Evolutionary conservation across 2,329 filamentous ascomycete genomes (phyloP), one percentile per base, ranked within the genome.

Genomic region (Periconia macrospinosa): DNA sequence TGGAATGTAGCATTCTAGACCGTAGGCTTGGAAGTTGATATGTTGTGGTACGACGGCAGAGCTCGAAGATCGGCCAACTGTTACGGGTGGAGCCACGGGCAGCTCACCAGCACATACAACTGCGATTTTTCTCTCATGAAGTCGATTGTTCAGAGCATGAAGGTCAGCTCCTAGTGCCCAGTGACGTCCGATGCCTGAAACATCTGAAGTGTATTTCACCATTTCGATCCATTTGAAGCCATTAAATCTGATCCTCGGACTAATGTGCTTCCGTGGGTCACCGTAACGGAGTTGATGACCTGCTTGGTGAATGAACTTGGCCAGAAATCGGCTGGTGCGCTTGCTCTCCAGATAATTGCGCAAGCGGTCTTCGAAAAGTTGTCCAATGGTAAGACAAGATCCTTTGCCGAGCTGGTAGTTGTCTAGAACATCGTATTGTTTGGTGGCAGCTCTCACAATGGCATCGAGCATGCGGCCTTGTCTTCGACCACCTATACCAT

Each of bases 391-490:
- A 17, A 56, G 30, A 33, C 50, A 56, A n/a, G 42, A 50, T 7
- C 54, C 54, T 19, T 37, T 11, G 13, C 54, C 54, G 2, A 56
- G 18, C 2, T 41, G 30, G 20, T 40, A 9, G 14, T 47, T 17
- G 14, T 20, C 30, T 2, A 56, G 40, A 9, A 37, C 44, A 14
- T 53, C 47, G 10, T 53, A 30, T 18, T 56, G 54, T 19, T 50
- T 53, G 46, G 49, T 41, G 13, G 48, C 33, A 11, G 50, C 54
- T 41, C 50, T 35, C 17, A 56, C 33, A 11, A 56, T 41, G n/a
- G 50, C 54, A 47, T 53, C 54, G 6, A 56, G 47, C 54, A 56
- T 53, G 37, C 54, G 50, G 11, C 54, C 54, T 42, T 56, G 50
- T 7, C 54, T 47, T 7, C 54, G 54, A 5, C 47, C 54, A 20